Conservation (phyloP, 2,329 filamentous ascomycete genomes). For the Arachnopeziza araneosa region DNA sequence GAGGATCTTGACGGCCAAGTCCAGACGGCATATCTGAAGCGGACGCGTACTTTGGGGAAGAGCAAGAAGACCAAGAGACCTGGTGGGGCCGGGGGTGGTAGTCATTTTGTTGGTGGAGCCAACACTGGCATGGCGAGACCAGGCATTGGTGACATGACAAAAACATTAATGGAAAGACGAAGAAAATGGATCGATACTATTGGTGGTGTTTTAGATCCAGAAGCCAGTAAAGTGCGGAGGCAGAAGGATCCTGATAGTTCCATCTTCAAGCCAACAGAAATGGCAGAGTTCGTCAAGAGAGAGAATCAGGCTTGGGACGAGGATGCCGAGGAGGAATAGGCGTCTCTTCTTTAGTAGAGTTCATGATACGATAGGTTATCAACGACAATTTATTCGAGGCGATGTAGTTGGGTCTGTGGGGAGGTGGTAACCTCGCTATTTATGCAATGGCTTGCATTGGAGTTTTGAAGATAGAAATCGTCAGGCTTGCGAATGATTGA, state of each 20-base stretch:
- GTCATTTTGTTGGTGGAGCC: slow-evolving; percentile 52
- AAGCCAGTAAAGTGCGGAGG: slow-evolving; percentile 59
- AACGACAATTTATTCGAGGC: neutral
- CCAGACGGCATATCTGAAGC: slow-evolving; percentile 91
- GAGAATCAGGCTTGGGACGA: slow-evolving; percentile 79
- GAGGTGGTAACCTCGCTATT: no score
- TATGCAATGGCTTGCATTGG: no score
- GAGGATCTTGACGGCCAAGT: slow-evolving; percentile 95
- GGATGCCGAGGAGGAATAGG: slow-evolving; percentile 35
- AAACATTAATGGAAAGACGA: slow-evolving; percentile 86
- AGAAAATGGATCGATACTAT: slow-evolving; percentile 88
- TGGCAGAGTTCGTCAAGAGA: slow-evolving; percentile 70
- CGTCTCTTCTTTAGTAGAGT: neutral
- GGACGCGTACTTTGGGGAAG: slow-evolving; percentile 89
- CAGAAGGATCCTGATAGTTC: slow-evolving; percentile 55
- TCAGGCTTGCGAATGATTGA: no score
- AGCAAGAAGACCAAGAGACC: slow-evolving; percentile 83
- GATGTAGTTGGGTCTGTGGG: neutral
- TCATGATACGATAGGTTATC: neutral
- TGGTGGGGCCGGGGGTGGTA: slow-evolving; percentile 69
- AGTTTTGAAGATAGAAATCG: no score
- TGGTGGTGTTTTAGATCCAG: slow-evolving; percentile 82
- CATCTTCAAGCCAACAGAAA: slow-evolving; percentile 68
- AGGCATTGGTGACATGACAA: slow-evolving; percentile 84
- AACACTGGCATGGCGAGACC: slow-evolving; percentile 61